phyloP scores from a whole-genome alignment of 2,329 filamentous ascomycete species.

The Hymenoscyphus salicellus region DNA sequence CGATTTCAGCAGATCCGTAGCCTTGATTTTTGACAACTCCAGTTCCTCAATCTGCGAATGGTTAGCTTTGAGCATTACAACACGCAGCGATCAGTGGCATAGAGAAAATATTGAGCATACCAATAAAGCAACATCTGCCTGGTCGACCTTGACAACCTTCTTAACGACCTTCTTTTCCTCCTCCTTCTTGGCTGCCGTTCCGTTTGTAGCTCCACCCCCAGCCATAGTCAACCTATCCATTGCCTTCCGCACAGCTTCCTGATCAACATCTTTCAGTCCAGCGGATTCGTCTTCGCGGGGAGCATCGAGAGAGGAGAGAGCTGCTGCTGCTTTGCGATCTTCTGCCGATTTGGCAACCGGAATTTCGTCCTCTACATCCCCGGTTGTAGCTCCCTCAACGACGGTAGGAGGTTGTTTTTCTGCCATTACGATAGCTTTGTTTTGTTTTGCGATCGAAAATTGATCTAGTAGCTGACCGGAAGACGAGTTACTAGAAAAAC shows the following conservation, averaged over 20 bases:
- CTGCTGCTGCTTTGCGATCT: constrained; percentile 73
- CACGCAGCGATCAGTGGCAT: background rate
- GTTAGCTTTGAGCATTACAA: constrained; percentile 9
- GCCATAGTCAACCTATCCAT: constrained; percentile 57
- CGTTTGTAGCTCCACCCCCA: constrained; percentile 35
- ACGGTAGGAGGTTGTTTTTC: constrained; percentile 58
- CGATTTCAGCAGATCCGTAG: constrained; percentile 69
- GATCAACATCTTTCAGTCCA: constrained; percentile 50
- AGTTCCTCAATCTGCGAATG: constrained; percentile 63
- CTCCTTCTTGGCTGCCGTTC: constrained; percentile 40
- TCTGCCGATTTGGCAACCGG: constrained; percentile 60
- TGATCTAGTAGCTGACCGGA: background rate
- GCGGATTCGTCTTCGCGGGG: constrained; percentile 47
- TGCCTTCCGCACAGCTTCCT: constrained; percentile 70
- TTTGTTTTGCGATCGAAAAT: background rate
- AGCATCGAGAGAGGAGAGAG: constrained; percentile 65
- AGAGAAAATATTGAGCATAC: constrained; percentile 47
- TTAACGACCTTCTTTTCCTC: constrained; percentile 52
- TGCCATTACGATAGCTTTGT: constrained; percentile 48
- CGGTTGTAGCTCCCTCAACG: constrained; percentile 58
- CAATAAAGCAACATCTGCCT: constrained; percentile 66
- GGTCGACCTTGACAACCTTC: constrained; percentile 68
- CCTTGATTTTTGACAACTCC: constrained; percentile 67
- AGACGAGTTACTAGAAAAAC: background rate
- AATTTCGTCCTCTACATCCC: constrained; percentile 57